Percentiles rank a stretch among this genome's conserved stretches.
These are phyloP conservation scores for Scheffersomyces amazonensis DNA, from an alignment of 805 yeast species.

Conservation along the genomic window DNA sequence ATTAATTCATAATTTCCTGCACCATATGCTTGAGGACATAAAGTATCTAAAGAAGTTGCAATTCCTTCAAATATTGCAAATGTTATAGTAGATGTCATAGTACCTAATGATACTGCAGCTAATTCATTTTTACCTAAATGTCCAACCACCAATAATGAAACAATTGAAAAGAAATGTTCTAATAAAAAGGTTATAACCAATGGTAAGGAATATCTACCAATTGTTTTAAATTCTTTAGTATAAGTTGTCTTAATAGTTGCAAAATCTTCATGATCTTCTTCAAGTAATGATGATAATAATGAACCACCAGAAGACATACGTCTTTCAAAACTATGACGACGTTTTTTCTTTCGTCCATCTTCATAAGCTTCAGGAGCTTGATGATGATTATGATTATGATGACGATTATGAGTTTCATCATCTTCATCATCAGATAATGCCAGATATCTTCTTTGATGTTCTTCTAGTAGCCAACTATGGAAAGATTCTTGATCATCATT, in stretches of 20 bases:
- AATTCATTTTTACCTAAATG: conserved; percentile 43
- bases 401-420: too few relatives aligned
- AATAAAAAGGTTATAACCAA: conserved; percentile 38
- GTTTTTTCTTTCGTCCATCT: conserved; percentile 1
- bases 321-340: neutral
- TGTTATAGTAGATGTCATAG: conserved; percentile 44
- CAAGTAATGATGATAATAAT: conserved; percentile 3
- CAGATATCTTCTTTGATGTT: conserved; percentile 36
- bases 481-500: conserved; percentile 38
- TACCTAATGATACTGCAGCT: conserved; percentile 44
- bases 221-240: conserved; percentile 23
- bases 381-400: conserved; percentile 4
- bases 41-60: conserved; percentile 44
- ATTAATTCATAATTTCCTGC: conserved; percentile 39
- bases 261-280: conserved; percentile 24
- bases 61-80: conserved; percentile 45
- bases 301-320: conserved; percentile 12
- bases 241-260: conserved; percentile 24
- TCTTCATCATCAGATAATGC: conserved; percentile 13
- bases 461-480: conserved; percentile 42
- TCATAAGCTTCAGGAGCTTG: conserved; percentile 9
- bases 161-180: conserved; percentile 43
- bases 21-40: conserved; percentile 46
- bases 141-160: conserved; percentile 42
- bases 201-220: conserved; percentile 35